These are phyloP conservation scores for Fusarium sacchari DNA, from an alignment of 2,329 filamentous ascomycete species.

Conservation along the genomic window DNA sequence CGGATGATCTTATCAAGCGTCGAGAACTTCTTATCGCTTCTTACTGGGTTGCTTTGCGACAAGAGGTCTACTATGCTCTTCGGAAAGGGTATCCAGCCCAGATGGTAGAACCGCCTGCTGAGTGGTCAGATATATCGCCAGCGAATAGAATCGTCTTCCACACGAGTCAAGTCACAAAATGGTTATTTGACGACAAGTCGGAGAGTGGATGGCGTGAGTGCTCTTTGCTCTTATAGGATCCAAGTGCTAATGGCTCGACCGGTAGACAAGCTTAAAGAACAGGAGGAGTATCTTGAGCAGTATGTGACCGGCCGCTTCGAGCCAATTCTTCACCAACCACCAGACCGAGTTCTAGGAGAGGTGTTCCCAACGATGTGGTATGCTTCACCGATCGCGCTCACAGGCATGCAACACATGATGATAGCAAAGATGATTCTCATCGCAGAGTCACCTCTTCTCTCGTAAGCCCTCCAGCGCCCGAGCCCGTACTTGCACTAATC, in stretches of 20 bases:
- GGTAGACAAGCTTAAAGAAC: conserved; percentile 16
- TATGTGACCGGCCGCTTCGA: neutral
- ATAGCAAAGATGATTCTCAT: conserved; percentile 38
- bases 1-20: conserved; percentile 18
- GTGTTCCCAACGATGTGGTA: conserved; percentile 38
- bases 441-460: conserved; percentile 32
- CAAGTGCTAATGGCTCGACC: accelerated
- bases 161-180: conserved; percentile 33
- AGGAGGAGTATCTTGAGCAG: conserved; percentile 30
- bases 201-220: conserved; percentile 33
- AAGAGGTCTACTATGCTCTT: conserved; percentile 34
- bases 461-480: neutral
- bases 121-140: conserved; percentile 35
- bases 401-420: conserved; percentile 40
- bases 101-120: conserved; percentile 31
- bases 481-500: neutral
- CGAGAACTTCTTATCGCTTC: conserved; percentile 24
- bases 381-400: conserved; percentile 25
- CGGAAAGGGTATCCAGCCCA: conserved; percentile 27
- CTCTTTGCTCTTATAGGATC: accelerated
- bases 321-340: conserved; percentile 15
- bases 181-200: conserved; percentile 26
- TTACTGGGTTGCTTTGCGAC: conserved; percentile 36
- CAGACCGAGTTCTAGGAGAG: conserved; percentile 15
- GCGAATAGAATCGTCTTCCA: conserved; percentile 35